Evolutionary conservation across 1,284 basidiomycete genomes (phyloP).

Genomic region (Cerioporus squamosus): DNA sequence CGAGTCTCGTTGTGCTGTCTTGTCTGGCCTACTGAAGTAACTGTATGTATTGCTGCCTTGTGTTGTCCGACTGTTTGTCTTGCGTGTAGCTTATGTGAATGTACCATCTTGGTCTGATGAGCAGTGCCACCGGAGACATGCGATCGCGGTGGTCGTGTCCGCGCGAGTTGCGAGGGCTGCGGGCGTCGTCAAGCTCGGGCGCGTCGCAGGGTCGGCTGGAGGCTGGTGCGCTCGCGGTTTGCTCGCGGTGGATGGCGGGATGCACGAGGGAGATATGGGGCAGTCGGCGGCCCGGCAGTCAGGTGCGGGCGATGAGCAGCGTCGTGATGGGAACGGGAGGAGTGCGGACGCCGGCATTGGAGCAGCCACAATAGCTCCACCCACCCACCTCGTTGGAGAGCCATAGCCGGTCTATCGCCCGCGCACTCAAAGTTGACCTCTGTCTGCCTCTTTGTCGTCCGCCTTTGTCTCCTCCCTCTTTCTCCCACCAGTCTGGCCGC

Average conservation of each 20-base stretch:
- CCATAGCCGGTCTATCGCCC: slow-evolving; percentile 20
- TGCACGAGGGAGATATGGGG: neutral
- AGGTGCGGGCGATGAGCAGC: neutral
- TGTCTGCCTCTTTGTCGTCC: slow-evolving; percentile 12
- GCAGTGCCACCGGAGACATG: neutral
- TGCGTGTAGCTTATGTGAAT: slow-evolving; percentile 19
- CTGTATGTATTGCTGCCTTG: slow-evolving; percentile 1
- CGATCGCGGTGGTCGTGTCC: neutral
- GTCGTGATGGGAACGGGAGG: slow-evolving; percentile 22
- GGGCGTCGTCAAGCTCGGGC: neutral
- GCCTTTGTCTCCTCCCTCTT: slow-evolving; percentile 20
- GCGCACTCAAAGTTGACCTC: slow-evolving; percentile 3
- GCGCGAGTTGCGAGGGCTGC: no score
- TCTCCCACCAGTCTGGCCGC: slow-evolving; percentile 10
- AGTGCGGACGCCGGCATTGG: neutral
- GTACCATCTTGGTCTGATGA: neutral
- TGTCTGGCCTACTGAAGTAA: slow-evolving; percentile 1
- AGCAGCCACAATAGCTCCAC: slow-evolving; percentile 19
- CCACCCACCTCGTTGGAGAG: neutral
- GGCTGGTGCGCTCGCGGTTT: no score
- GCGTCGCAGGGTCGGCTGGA: neutral
- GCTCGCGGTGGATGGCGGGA: neutral
- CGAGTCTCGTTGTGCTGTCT: slow-evolving; percentile 1
- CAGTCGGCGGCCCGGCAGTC: no score
- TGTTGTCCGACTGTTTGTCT: slow-evolving; percentile 1